A percentile compares a stretch with the other conserved stretches of the same genome.
These are phyloP conservation scores for Stachybotrys echinatus DNA, from an alignment of 2,329 filamentous ascomycete genomes.

Conservation along the genomic window DNA sequence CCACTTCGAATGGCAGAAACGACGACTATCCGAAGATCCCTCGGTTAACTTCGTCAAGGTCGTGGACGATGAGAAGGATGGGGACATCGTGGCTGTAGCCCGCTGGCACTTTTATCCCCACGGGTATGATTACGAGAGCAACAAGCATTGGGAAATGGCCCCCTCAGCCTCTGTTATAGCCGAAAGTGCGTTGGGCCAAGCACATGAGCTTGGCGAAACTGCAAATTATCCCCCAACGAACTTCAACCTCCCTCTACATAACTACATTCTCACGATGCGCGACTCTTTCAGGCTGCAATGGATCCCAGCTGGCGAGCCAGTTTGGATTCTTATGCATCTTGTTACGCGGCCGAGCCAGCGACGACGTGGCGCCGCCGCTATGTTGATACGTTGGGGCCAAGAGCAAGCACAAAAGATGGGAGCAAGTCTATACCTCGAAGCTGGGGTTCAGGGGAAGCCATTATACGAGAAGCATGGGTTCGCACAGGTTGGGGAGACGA, in stretches of 20 bases:
- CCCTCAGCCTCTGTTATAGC: neutral
- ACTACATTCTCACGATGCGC: neutral
- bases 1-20: neutral
- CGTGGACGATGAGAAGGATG: neutral
- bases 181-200: neutral
- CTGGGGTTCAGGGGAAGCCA: neutral
- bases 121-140: neutral
- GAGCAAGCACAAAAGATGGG: neutral
- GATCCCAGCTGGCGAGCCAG: neutral
- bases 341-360: neutral
- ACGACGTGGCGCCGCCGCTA: neutral
- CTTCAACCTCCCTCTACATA: neutral
- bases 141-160: neutral
- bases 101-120: neutral
- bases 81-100: neutral
- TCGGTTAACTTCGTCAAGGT: neutral
- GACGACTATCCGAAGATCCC: neutral
- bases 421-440: neutral
- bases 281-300: neutral
- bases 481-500: neutral
- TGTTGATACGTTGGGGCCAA: neutral
- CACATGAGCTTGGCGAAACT: neutral
- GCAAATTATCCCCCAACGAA: neutral
- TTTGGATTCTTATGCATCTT: neutral
- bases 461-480: neutral